These are phyloP conservation scores for Podaxis sp. DNA, from an alignment of 768 basidiomycete species.

Conservation along the genomic window DNA sequence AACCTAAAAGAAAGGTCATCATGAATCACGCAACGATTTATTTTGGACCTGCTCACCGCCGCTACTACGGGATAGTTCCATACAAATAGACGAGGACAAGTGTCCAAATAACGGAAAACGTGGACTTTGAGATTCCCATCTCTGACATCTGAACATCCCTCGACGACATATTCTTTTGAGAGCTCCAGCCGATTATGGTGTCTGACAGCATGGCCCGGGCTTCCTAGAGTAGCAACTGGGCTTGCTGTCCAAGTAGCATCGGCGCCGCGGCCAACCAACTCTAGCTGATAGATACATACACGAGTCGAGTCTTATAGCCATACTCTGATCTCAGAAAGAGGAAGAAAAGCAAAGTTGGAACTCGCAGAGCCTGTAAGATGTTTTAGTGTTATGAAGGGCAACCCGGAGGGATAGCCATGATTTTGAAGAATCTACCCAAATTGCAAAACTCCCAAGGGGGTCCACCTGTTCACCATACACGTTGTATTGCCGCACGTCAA, in stretches of 20 bases:
- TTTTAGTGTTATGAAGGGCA: neutral
- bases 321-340: neutral
- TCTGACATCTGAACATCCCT: no score
- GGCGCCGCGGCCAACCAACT: no score
- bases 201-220: no score
- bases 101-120: no score
- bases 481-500: neutral
- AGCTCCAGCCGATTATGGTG: no score
- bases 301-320: neutral
- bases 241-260: neutral
- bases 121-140: no score
- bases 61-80: neutral
- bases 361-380: neutral
- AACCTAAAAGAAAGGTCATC: neutral
- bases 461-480: neutral
- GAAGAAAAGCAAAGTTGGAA: no score
- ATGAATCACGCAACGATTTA: neutral
- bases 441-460: neutral
- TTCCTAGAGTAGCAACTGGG: neutral
- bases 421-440: neutral
- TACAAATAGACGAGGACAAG: no score
- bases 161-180: no score
- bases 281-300: no score
- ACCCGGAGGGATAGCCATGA: no score
- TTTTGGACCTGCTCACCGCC: no score